Base-by-base conservation (phyloP, 1,284 basidiomycete species). In the Naganishia albida region DNA sequence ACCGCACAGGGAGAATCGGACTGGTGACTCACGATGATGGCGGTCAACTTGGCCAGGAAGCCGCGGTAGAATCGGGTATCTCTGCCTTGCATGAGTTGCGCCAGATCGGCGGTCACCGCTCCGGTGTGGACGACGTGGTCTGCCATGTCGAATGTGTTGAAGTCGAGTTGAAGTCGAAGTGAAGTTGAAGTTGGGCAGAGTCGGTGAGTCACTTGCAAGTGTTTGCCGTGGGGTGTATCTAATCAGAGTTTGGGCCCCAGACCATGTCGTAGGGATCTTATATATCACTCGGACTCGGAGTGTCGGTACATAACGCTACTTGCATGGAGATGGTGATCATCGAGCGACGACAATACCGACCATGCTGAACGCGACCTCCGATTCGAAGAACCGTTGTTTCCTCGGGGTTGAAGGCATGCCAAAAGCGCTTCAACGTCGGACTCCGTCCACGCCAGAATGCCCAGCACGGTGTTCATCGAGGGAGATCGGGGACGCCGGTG, bases 61-160 rank as follows among this genome's bases (percentile, higher is more conserved):
- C 64, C 64, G 3, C 46, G 26, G 50, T 62, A 65, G 46, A 50
- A 65, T 23, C 44, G 49, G 25, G 57, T 62, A 20, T 65, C 51
- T 16, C 64, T 49, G 8, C 64, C 64, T n/a, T 59, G 50, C 55
- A 65, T 57, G 15, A 65, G 56, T 2, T 23, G 40, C 30, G 56
- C 64, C 39, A 65, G 20, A 16, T 60, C 56, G 50, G 50, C 51
- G 23, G 50, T 59, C n/a, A 57, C 46, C 28, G 12, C 23, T 28
- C 44, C 46, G 40, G 48, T 48, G 64, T 62, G 38, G 16, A 65
- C 50, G 43, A 57, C 42, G 50, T 62, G 49, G 39, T 62, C 64
- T 38, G 56, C 54, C 64, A 65, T 62, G 49, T 52, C 26, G 30
- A 26, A 42, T 28, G 7, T 26, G 46, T 20, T 48, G 46, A 48